Evolutionary conservation across 345 rosid genomes (phyloP).

Genomic region (Gossypioides kirkii): DNA sequence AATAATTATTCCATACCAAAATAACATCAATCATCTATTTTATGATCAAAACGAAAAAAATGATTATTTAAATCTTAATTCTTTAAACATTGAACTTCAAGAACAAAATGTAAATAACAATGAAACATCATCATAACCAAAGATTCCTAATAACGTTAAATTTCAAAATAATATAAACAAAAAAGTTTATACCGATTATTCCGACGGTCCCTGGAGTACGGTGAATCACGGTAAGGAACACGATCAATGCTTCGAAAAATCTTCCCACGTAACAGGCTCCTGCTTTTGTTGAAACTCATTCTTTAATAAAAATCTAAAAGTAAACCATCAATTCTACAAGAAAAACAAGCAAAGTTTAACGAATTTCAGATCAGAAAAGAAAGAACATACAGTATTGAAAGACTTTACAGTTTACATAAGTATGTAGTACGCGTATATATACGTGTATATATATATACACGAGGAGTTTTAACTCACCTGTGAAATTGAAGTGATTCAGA

Average conservation of each 20-base stretch:
- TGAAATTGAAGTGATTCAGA: not conserved
- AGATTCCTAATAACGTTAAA: not conserved
- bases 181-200: not conserved
- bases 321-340: not conserved
- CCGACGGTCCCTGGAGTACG: not conserved
- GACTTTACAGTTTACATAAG: not conserved
- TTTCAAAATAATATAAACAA: not conserved
- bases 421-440: not conserved
- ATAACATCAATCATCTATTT: no score
- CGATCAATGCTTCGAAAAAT: not conserved
- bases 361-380: not conserved
- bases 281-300: slow-evolving; percentile 4
- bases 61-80: not conserved
- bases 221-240: not conserved
- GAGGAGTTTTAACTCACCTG: not conserved
- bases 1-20: not conserved
- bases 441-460: not conserved
- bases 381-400: not conserved
- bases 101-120: not conserved
- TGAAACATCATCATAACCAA: not conserved
- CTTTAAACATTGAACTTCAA: not conserved
- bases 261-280: not conserved
- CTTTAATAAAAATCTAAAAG: not conserved
- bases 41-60: not conserved
- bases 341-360: not conserved